Base-by-base conservation (phyloP, 2,329 filamentous ascomycete species). In the Fusarium sp. region DNA sequence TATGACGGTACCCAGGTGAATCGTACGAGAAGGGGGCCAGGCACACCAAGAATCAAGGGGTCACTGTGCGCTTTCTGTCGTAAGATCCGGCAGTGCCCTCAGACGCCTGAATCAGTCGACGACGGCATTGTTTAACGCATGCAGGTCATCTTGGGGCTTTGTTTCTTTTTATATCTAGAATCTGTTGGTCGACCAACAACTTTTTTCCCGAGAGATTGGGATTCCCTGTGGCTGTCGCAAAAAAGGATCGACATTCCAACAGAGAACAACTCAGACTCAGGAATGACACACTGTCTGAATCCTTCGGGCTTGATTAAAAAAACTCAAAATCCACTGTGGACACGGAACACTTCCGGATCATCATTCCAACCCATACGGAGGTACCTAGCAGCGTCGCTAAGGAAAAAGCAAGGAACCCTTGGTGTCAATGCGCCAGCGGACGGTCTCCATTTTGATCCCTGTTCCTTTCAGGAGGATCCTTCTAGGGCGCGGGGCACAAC, bases 341-440 rank as follows among this genome's bases (percentile, higher is more conserved):
- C 39, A 64, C 65, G 67, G 58, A 69, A 68, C 20, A 14, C 37
- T 43, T 69, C 65, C 65, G 65, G 67, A 68, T 68, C 45, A 69
- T n/a, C 57, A 41, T 39, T 43, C 27, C 37, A 43, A 45, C 58
- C 57, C 50, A 54, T n/a, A n/a, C n/a, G n/a, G n/a, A n/a, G n/a
- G n/a, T n/a, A 27, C 16, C 18, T 52, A 52, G 24, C 24, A 29
- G 48, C 48, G n/a, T n/a, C 24, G 48, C 48, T 29, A 52, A 52
- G 16, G 24, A 52, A 18, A 14, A 24, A 14, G 11, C 14, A 48
- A 16, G 52, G n/a, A 31, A 31, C 52, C 52, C 50, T 33, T 24
- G 33, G 27, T 22, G 50, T 41, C 65, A 50, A 52, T 50, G 52
- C 65, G 63, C 24, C 13, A 33, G 27, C 29, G 27, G 43, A 48